A percentile compares a stretch with the other conserved stretches of the same genome.
These are phyloP conservation scores for Rubroboletus satanas DNA, from an alignment of 768 basidiomycete species.

Conservation along the genomic window DNA sequence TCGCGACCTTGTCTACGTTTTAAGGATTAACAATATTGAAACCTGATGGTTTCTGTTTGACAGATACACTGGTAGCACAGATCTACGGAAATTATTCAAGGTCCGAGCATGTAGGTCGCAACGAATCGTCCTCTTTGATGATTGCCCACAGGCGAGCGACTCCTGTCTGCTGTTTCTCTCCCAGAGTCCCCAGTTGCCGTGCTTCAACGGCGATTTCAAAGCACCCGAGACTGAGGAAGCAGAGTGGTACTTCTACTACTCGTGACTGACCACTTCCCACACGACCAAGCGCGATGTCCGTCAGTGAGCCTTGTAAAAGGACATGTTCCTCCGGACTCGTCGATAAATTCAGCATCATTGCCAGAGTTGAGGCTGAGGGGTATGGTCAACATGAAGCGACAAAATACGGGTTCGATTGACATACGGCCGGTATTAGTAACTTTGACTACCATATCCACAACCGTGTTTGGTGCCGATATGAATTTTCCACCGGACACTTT, in stretches of 20 bases:
- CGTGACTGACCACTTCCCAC: conserved; percentile 52
- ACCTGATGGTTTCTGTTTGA: background rate
- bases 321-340: conserved; percentile 61
- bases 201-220: conserved; percentile 49
- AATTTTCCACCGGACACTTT: conserved; percentile 37
- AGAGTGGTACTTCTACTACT: conserved; percentile 54
- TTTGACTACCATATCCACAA: conserved; percentile 54
- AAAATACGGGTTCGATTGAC: conserved; percentile 27
- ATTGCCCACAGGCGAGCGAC: conserved; percentile 14
- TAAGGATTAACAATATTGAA: background rate
- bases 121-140: conserved; percentile 12
- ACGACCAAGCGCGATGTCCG: conserved; percentile 61
- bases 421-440: conserved; percentile 67
- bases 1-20: background rate
- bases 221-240: conserved; percentile 68
- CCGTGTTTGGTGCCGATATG: conserved; percentile 53
- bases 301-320: conserved; percentile 63
- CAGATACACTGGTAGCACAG: background rate
- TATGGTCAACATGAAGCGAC: conserved; percentile 6
- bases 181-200: conserved; percentile 20
- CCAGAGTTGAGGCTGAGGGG: conserved; percentile 45
- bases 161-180: conserved; percentile 20
- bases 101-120: background rate
- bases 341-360: conserved; percentile 51
- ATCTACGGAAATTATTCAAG: background rate